Evolutionary conservation across 1,139 yeast species (phyloP).

Genomic region (Nematodospora anomalae): DNA sequence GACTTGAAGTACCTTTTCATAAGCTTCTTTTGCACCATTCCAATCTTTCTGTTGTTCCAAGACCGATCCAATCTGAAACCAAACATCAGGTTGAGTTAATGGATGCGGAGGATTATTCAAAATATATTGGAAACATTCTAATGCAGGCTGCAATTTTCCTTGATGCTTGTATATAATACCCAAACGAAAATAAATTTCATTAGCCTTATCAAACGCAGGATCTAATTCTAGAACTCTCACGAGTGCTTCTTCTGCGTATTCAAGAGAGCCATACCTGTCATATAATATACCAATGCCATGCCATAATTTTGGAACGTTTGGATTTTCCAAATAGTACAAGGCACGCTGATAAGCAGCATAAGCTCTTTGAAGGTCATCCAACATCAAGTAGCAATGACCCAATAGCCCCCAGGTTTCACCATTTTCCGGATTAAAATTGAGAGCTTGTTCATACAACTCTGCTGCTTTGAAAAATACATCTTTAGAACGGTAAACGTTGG

Average conservation of each 20-base stretch:
- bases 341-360: constrained; percentile 97
- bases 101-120: constrained; percentile 92
- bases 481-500: constrained; percentile 82
- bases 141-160: constrained; percentile 78
- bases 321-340: constrained; percentile 82
- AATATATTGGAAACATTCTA: constrained; percentile 93
- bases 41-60: constrained; percentile 93
- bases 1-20: constrained; percentile 85
- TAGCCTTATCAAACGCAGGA: constrained; percentile 93
- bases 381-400: constrained; percentile 95
- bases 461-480: constrained; percentile 94
- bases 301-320: constrained; percentile 96
- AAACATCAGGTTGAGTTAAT: constrained; percentile 91
- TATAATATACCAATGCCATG: constrained; percentile 96
- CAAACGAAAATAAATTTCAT: constrained; percentile 90
- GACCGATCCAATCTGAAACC: constrained; percentile 98
- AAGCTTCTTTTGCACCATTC: constrained; percentile 90
- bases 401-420: constrained; percentile 98
- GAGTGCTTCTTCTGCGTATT: constrained; percentile 97
- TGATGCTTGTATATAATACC: constrained; percentile 98
- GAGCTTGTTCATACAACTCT: constrained; percentile 85
- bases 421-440: constrained; percentile 78
- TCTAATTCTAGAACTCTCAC: constrained; percentile 93
- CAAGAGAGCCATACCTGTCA: constrained; percentile 93
- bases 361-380: constrained; percentile 93